Evolutionary conservation across 164 flowering plant species (phyloP), one percentile per base, ranked within the genome.

Genomic region (Aristolochia contorta): DNA sequence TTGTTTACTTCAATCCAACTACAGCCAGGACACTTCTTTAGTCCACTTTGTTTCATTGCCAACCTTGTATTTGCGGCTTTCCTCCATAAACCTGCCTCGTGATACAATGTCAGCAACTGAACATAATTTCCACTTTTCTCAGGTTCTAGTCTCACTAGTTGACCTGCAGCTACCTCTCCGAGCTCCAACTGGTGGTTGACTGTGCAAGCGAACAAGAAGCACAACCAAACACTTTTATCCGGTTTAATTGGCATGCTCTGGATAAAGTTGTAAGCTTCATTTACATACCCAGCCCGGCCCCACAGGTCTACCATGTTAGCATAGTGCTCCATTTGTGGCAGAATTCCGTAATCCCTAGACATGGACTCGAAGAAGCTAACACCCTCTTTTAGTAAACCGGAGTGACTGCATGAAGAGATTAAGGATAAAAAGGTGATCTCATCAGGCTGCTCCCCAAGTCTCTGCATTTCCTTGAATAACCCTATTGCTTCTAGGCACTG

Each of bases 1-100:
- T 74, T 73, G 58, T 71, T 74, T 37, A 74, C 64, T 68, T 84
- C 89, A 59, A 84, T 77, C 85, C 89, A 81, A 73, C 89, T 84
- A 61, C 79, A 78, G 2, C 89, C 89, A 24, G 85, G 81, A 41
- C 25, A 69, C 74, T 84, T 84, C 67, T 74, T 79, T 61, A 81
- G 48, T 20, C 81, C 80, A 60, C 56, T 77, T 57, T 77, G 77
- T 53, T 71, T 84, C 81, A 81, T 78, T 47, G 58, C 45, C n/a
- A 58, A 55, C 64, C 82, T 65, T 27, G 79, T 47, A 16, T 67
- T 66, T 19, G 79, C 81, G 18, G 73, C 77, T 61, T 71, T 72
- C 20, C 74, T 80, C 80, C 81, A 70, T 58, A 72, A 57, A 52
- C 70, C 81, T n/a, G 76, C 77, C 57, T 81, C 81, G 58, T 75